Base-by-base conservation (phyloP, 306 rosid genomes). In the Dalbergia cultrata region DNA sequence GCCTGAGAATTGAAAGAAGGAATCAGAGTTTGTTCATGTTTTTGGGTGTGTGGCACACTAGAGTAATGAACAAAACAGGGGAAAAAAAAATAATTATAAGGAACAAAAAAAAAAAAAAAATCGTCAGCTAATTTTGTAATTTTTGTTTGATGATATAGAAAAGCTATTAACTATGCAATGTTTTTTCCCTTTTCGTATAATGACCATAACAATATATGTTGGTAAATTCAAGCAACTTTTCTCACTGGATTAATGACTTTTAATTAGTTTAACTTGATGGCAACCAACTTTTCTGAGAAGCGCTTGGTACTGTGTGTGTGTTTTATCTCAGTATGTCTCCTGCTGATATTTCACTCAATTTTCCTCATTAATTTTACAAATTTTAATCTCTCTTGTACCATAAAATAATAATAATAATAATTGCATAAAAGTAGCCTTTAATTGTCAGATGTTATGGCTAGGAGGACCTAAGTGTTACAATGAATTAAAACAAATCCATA, bases 71-170 rank as follows among this genome's bases (percentile, higher is more conserved):
- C 84, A 85, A 70, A 85, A 70, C 62, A 49, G 9, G 83, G 81
- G 70, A 22, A 79, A 86, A 82, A 75, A 70, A 63, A 5, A 37
- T 37, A 37, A 37, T 54, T 11, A 78, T 84, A 78, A 88, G 53
- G 41, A 7, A 37, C 5, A 37, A 37, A 37, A 34, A 34, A 5
- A 34, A 0, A 37, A 37, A 59, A 53, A 87, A 76, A 44, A 67
- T 83, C 26, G 12, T 22, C 81, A 73, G 77, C 78, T 84, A 84
- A 70, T 83, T 86, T 77, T 90, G 74, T 76, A 68, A 76, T 83
- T 64, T 66, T 73, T 72, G 52, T 86, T 77, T 47, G 58, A 67
- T 74, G 86, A 76, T 82, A 78, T 79, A 83, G 81, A 84, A 86
- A 72, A 45, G 18, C 35, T 78, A 70, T 78, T 69, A 66, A 39